phyloP scores from a whole-genome alignment of 1,284 basidiomycete species.

The Anthracocystis setariae region DNA sequence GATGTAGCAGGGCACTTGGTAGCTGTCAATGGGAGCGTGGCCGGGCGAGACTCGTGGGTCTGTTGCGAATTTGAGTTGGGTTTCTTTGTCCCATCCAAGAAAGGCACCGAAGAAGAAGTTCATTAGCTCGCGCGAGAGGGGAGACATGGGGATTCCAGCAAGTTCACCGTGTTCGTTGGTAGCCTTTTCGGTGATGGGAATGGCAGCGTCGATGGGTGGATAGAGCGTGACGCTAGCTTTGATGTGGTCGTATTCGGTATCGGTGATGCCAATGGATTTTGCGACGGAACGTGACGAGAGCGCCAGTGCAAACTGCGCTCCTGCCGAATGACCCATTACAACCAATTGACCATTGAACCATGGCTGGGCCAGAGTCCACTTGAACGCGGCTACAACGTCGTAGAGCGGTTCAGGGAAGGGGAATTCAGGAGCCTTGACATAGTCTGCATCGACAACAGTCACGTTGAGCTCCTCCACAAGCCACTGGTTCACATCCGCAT shows the following conservation, averaged over 20 bases:
- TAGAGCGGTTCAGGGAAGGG: constrained; percentile 35
- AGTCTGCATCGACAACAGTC: constrained; percentile 38
- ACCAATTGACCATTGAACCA: constrained; percentile 39
- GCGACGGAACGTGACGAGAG: constrained; percentile 15
- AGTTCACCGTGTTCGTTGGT: constrained; percentile 35
- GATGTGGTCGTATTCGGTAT: constrained; percentile 22
- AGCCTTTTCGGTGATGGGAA: constrained; percentile 20
- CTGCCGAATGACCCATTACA: constrained; percentile 34
- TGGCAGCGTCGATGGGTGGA: constrained; percentile 25
- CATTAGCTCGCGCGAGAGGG: constrained; percentile 26
- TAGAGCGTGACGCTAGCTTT: constrained; percentile 40
- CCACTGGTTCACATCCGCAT: constrained; percentile 29
- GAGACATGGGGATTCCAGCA: constrained; percentile 26
- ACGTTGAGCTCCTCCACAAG: constrained; percentile 17
- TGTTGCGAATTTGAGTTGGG: constrained; percentile 5
- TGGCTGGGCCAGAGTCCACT: constrained; percentile 28
- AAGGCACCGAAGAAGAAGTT: constrained; percentile 43
- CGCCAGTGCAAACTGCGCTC: constrained; percentile 26
- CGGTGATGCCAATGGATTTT: constrained; percentile 20
- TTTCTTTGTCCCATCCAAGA: constrained; percentile 15
- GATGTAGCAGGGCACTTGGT: constrained; percentile 29
- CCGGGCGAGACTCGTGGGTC: constrained; percentile 36
- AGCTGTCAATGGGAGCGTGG: constrained; percentile 11
- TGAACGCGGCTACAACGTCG: constrained; percentile 29
- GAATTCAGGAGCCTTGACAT: constrained; percentile 38